A percentile compares a stretch with the other conserved stretches of the same genome.
phyloP scores from a whole-genome alignment of 2,329 filamentous ascomycete genomes.

The Fusarium marasasianum region DNA sequence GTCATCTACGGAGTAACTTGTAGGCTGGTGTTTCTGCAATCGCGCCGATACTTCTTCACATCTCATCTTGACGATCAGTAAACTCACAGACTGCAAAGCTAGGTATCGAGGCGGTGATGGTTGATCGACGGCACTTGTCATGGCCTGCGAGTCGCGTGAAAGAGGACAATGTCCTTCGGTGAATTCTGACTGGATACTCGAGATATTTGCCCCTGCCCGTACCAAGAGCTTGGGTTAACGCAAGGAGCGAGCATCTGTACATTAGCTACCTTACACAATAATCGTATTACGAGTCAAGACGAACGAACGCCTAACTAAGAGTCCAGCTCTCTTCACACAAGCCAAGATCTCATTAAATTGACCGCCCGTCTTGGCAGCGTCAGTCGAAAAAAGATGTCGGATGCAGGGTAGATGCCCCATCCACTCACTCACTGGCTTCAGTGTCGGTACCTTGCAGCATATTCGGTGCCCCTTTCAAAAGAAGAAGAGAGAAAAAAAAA shows the following conservation, averaged over 20 bases:
- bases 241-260: background rate
- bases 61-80: background rate
- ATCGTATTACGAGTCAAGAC: background rate
- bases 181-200: background rate
- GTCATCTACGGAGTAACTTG: background rate
- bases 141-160: background rate
- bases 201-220: background rate
- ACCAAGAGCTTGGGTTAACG: background rate
- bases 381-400: background rate
- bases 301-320: background rate
- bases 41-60: too few species aligned
- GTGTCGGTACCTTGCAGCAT: slow-evolving; percentile 16
- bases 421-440: background rate
- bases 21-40: background rate
- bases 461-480: background rate
- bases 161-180: background rate
- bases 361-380: background rate
- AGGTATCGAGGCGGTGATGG: background rate
- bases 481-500: background rate
- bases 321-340: background rate
- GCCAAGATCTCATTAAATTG: background rate
- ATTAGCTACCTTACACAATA: background rate
- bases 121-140: slow-evolving; percentile 15
- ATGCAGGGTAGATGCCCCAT: slow-evolving; percentile 16
- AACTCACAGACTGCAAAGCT: background rate